phyloP scores from a whole-genome alignment of 345 rosid species.

The Melaleuca alternifolia region DNA sequence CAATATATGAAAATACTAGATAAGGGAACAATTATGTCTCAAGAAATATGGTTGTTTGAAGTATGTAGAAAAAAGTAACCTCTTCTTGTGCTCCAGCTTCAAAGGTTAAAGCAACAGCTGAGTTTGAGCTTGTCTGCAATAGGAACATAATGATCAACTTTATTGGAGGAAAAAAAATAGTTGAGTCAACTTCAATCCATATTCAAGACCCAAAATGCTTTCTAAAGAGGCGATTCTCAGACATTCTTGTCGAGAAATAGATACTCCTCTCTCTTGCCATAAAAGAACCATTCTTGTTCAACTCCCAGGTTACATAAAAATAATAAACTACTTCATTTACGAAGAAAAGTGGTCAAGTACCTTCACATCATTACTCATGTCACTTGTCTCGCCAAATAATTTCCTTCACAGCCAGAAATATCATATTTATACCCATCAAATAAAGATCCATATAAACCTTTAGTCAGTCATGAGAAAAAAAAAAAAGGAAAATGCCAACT shows the following conservation, averaged over 20 bases:
- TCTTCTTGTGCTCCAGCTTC: slow-evolving; percentile 2
- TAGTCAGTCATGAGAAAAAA: neutral
- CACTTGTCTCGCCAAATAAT: slow-evolving; percentile 35
- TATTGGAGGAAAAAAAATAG: neutral
- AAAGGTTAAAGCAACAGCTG: slow-evolving; percentile 11
- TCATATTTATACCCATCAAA: neutral
- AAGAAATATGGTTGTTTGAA: neutral
- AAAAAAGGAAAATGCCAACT: neutral
- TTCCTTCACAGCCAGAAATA: slow-evolving; percentile 32
- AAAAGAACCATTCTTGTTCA: neutral
- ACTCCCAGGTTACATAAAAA: neutral
- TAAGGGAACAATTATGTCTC: neutral
- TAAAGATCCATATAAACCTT: neutral
- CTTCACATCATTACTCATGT: slow-evolving; percentile 28
- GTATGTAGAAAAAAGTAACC: neutral
- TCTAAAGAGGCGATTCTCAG: neutral
- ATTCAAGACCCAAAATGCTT: neutral
- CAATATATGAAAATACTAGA: neutral
- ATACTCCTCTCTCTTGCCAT: neutral
- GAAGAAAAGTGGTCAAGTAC: slow-evolving; percentile 13
- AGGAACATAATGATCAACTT: neutral
- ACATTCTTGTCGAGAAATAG: neutral
- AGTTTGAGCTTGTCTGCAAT: slow-evolving; percentile 23
- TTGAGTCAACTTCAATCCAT: neutral
- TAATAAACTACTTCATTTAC: neutral